Conservation (phyloP, 257 asterid species). For the Penstemon davidsonii region DNA sequence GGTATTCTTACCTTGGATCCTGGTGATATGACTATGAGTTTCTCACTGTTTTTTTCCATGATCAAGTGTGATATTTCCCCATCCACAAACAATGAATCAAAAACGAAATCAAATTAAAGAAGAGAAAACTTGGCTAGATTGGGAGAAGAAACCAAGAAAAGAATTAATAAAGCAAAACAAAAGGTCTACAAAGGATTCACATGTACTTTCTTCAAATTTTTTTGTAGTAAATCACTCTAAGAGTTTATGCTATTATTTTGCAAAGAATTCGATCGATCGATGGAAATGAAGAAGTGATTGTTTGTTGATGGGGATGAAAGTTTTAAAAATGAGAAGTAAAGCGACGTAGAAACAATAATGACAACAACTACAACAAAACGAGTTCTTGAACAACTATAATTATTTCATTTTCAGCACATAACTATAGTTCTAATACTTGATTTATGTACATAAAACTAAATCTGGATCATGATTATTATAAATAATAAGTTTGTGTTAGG, state of each 20-base stretch:
- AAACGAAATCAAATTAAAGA: not conserved
- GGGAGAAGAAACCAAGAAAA: slow-evolving; percentile 26
- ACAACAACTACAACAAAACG: slow-evolving; percentile 19
- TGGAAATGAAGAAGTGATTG: slow-evolving; percentile 23
- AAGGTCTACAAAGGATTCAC: not conserved
- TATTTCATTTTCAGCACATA: slow-evolving; percentile 23
- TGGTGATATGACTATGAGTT: slow-evolving; percentile 26
- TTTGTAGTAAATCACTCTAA: not conserved
- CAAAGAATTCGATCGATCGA: slow-evolving; percentile 21
- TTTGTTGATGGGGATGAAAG: slow-evolving; percentile 28
- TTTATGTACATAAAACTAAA: not conserved
- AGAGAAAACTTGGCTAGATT: not conserved
- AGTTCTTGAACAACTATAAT: slow-evolving; percentile 1
- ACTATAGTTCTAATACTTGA: slow-evolving; percentile 19
- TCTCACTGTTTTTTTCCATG: slow-evolving; percentile 39
- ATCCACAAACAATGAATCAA: slow-evolving; percentile 33
- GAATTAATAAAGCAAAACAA: slow-evolving; percentile 4
- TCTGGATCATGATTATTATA: slow-evolving; percentile 12
- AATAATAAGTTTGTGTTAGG: not conserved
- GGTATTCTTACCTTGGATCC: slow-evolving; percentile 37
- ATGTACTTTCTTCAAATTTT: not conserved
- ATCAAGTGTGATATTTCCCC: slow-evolving; percentile 20
- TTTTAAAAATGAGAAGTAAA: slow-evolving; percentile 10
- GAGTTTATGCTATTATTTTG: not conserved
- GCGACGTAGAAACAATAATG: slow-evolving; percentile 19